Percentiles rank a stretch among this genome's conserved stretches.
Conservation (phyloP, 257 asterid species). For the Solanum megistacrolobum region DNA sequence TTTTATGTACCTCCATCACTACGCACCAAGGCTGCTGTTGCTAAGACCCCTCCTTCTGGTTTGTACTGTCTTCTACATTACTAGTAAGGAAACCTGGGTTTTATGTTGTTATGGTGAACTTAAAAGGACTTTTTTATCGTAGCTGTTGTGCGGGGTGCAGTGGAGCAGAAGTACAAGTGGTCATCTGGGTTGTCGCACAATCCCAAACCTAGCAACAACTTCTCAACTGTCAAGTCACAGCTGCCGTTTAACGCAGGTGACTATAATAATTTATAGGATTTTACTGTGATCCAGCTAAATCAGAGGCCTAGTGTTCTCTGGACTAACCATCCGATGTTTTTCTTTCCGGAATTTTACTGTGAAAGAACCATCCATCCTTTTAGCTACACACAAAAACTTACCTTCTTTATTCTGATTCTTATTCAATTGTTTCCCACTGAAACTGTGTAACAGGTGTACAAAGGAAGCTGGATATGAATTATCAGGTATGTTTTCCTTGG, state of each 20-base stretch:
- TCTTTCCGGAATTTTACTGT: not conserved
- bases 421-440: not conserved
- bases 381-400: not conserved
- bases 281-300: not conserved
- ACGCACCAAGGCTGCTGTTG: constrained; percentile 44
- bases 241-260: constrained; percentile 40
- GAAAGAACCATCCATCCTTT: not conserved
- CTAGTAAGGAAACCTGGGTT: not conserved
- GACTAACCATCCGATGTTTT: not conserved
- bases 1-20: constrained; percentile 76
- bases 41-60: constrained; percentile 81
- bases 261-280: not conserved
- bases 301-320: not conserved
- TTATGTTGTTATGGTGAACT: not conserved
- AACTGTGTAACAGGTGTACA: constrained; percentile 41
- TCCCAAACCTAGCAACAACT: constrained; percentile 37
- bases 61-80: constrained; percentile 5
- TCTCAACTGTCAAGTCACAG: constrained; percentile 34
- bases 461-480: constrained; percentile 71
- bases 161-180: constrained; percentile 41
- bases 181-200: constrained; percentile 27
- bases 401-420: not conserved
- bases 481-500: constrained; percentile 28
- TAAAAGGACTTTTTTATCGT: not conserved
- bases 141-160: constrained; percentile 27